These are phyloP conservation scores for Plasmodium falciparum DNA, from an alignment of 169 alveolate genomes.

Conservation along the genomic window DNA sequence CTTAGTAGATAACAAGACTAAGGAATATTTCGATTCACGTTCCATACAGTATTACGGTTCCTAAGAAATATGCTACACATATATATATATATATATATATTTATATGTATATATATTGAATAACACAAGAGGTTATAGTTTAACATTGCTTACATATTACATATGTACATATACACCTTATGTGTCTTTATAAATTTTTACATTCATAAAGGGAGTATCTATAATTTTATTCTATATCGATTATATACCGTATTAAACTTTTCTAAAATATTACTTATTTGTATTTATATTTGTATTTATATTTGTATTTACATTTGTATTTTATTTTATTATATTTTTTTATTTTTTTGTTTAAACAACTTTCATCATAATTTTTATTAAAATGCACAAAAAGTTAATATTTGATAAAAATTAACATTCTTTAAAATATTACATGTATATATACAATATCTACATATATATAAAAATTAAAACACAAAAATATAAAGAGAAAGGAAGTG, in stretches of 20 bases:
- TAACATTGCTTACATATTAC: too few species aligned
- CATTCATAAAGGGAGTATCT: too few species aligned
- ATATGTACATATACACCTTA: too few species aligned
- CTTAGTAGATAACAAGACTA: conserved; percentile 11
- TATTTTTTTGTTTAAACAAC: conserved; percentile 8
- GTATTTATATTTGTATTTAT: too few species aligned
- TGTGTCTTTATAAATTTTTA: too few species aligned
- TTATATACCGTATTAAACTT: too few species aligned
- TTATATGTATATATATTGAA: too few species aligned
- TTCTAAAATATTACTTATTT: background rate
- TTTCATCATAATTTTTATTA: background rate
- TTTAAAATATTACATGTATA: conserved; percentile 4
- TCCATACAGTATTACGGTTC: conserved; percentile 30
- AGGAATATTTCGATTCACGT: conserved; percentile 18
- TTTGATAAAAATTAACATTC: conserved; percentile 12
- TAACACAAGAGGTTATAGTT: too few species aligned
- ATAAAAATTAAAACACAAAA: background rate
- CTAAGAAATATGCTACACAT: too few species aligned
- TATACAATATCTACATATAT: background rate
- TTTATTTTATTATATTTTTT: background rate
- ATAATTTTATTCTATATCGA: too few species aligned
- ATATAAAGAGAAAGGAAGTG: background rate
- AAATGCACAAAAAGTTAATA: conserved; percentile 16
- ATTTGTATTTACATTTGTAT: too few species aligned
- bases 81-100: too few species aligned